Evolutionary conservation across 148 eudicot genomes (phyloP).

Genomic region (Fagopyrum esculentum): DNA sequence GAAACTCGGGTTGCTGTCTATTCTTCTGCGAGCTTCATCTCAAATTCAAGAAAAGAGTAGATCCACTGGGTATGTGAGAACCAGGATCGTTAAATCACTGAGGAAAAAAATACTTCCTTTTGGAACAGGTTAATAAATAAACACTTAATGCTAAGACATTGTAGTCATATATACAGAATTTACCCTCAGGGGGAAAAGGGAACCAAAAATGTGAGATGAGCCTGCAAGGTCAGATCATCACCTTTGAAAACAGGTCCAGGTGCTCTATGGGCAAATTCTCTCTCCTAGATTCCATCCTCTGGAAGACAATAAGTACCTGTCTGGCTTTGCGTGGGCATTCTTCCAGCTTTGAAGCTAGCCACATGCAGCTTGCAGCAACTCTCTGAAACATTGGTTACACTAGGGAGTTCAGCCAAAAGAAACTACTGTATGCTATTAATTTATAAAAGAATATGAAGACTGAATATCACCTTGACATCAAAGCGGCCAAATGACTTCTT

Average conservation of each 20-base stretch:
- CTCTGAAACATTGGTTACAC: slow-evolving; percentile 37
- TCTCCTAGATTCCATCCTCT: slow-evolving; percentile 92
- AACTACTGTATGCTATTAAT: neutral
- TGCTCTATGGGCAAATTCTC: slow-evolving; percentile 72
- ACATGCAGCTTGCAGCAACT: slow-evolving; percentile 91
- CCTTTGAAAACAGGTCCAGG: slow-evolving; percentile 67
- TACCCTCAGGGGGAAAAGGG: neutral
- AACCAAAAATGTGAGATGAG: neutral
- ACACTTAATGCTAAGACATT: neutral
- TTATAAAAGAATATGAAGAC: neutral
- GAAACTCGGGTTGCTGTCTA: too few species aligned
- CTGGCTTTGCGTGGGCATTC: slow-evolving; percentile 92
- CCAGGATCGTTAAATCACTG: neutral
- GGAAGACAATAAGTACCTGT: slow-evolving; percentile 80
- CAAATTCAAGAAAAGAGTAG: neutral
- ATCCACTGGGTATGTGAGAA: neutral
- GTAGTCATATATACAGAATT: neutral
- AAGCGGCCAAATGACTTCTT: slow-evolving; percentile 89
- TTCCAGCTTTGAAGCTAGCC: slow-evolving; percentile 97
- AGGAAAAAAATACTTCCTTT: too few species aligned
- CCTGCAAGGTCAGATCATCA: slow-evolving; percentile 12
- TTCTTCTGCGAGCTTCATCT: neutral
- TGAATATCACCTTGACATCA: slow-evolving; percentile 61
- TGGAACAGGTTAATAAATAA: neutral
- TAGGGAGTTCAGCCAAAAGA: neutral